Percentiles rank a stretch among this genome's conserved stretches.
phyloP scores from a whole-genome alignment of 2,329 filamentous ascomycete species.

The Fusarium devonianum region DNA sequence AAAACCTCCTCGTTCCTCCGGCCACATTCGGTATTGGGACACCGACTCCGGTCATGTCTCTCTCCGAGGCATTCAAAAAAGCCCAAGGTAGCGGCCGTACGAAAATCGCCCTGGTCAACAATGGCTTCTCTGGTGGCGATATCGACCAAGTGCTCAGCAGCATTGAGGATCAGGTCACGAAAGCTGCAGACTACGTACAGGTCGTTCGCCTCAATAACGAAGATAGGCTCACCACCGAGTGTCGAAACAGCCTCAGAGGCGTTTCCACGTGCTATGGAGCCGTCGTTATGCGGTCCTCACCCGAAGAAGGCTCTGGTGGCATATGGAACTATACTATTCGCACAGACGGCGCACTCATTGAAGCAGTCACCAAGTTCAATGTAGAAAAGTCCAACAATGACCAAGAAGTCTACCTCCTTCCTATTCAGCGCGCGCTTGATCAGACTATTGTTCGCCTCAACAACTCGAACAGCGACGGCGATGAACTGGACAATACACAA shows the following conservation, averaged over 20 bases:
- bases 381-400: constrained; percentile 73
- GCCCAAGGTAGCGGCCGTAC: constrained; percentile 65
- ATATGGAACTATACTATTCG: constrained; percentile 89
- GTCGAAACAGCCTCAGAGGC: constrained; percentile 69
- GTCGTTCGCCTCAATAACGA: constrained; percentile 63
- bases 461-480: constrained; percentile 48
- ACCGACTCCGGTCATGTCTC: constrained; percentile 65
- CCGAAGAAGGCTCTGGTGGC: constrained; percentile 69
- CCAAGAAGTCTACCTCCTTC: constrained; percentile 78
- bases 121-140: constrained; percentile 70
- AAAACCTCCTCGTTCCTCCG: constrained; percentile 83
- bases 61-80: constrained; percentile 67
- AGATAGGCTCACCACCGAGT: constrained; percentile 66
- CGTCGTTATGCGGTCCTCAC: constrained; percentile 77
- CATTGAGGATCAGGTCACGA: constrained; percentile 64
- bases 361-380: constrained; percentile 67
- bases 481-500: constrained; percentile 51
- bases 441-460: constrained; percentile 69
- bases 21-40: constrained; percentile 76
- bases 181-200: constrained; percentile 60
- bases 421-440: constrained; percentile 82
- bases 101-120: constrained; percentile 81
- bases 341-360: constrained; percentile 71
- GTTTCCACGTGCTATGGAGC: constrained; percentile 77
- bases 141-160: constrained; percentile 75